Conservation (phyloP, 441 rosid species). For the Populus hybrid region DNA sequence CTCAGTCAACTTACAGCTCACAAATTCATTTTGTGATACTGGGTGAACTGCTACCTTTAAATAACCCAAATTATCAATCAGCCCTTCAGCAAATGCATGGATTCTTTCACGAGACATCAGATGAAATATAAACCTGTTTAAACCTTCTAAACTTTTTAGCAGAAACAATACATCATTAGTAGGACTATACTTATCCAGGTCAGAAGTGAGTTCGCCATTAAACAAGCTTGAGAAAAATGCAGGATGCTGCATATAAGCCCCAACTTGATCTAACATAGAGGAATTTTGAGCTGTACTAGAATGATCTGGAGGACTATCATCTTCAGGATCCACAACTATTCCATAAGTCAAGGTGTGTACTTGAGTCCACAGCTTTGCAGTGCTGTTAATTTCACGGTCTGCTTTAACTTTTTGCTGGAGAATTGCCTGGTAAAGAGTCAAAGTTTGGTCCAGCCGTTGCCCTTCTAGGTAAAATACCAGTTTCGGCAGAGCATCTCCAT, state of each 20-base stretch:
- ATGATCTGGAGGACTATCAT: slow-evolving; percentile 27
- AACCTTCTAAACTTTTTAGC: slow-evolving; percentile 73
- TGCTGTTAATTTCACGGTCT: slow-evolving; percentile 43
- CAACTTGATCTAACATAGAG: slow-evolving; percentile 26
- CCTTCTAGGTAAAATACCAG: slow-evolving; percentile 75
- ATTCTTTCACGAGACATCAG: slow-evolving; percentile 62
- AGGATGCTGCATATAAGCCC: slow-evolving; percentile 26
- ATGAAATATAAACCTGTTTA: slow-evolving; percentile 70
- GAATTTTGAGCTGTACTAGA: slow-evolving; percentile 22
- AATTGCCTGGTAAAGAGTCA: slow-evolving; percentile 81
- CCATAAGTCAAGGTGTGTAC: slow-evolving; percentile 59
- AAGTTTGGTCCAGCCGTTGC: slow-evolving; percentile 47
- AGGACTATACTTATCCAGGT: slow-evolving; percentile 51
- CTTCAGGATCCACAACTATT: slow-evolving; percentile 36
- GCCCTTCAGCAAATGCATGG: slow-evolving; percentile 66
- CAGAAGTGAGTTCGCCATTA: slow-evolving; percentile 51
- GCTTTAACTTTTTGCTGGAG: slow-evolving; percentile 66
- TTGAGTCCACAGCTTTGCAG: slow-evolving; percentile 63
- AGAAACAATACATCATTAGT: slow-evolving; percentile 63
- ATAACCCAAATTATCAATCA: slow-evolving; percentile 57
- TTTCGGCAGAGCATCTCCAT: slow-evolving; percentile 35
- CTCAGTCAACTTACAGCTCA: slow-evolving; percentile 84
- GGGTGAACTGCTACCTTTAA: slow-evolving; percentile 50
- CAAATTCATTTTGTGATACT: slow-evolving; percentile 65
- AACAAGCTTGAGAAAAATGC: slow-evolving; percentile 55